Conservation (phyloP, 192 early-diverging fungal species). For the Cetraspora pellucida region DNA sequence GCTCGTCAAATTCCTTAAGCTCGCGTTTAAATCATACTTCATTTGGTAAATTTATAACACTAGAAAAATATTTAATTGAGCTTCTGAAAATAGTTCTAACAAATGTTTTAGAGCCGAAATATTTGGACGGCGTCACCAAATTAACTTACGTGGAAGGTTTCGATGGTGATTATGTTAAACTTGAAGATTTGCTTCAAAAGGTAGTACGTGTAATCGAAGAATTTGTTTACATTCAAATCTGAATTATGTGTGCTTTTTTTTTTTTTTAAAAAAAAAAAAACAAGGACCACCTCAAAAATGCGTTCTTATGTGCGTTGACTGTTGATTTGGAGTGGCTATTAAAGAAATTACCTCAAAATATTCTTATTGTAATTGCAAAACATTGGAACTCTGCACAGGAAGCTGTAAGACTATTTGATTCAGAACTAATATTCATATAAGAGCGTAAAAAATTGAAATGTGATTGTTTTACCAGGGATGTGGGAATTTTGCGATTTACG, state of each 20-base stretch:
- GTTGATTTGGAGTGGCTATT: constrained; percentile 52
- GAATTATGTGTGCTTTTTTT: background rate
- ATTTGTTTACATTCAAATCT: background rate
- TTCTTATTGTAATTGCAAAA: constrained; percentile 44
- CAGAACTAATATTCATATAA: background rate
- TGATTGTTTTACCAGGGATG: background rate
- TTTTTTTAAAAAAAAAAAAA: too few relatives aligned
- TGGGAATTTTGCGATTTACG: too few relatives aligned
- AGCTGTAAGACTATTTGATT: background rate
- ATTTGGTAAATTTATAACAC: too few relatives aligned
- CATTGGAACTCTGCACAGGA: constrained; percentile 42
- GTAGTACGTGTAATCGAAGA: background rate
- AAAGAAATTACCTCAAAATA: constrained; percentile 44
- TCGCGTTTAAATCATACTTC: too few relatives aligned
- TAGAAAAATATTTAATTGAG: too few relatives aligned
- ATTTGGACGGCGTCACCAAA: background rate
- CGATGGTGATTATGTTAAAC: constrained; percentile 27
- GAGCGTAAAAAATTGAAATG: background rate
- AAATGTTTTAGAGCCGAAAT: background rate
- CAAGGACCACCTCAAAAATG: constrained; percentile 43
- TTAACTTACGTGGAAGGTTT: background rate
- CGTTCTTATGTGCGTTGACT: constrained; percentile 56
- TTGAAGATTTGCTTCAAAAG: constrained; percentile 44
- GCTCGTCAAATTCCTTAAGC: too few relatives aligned
- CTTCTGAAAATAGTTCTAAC: too few relatives aligned